Conservation (phyloP, 2,329 filamentous ascomycete genomes). For the Coniella vitis region DNA sequence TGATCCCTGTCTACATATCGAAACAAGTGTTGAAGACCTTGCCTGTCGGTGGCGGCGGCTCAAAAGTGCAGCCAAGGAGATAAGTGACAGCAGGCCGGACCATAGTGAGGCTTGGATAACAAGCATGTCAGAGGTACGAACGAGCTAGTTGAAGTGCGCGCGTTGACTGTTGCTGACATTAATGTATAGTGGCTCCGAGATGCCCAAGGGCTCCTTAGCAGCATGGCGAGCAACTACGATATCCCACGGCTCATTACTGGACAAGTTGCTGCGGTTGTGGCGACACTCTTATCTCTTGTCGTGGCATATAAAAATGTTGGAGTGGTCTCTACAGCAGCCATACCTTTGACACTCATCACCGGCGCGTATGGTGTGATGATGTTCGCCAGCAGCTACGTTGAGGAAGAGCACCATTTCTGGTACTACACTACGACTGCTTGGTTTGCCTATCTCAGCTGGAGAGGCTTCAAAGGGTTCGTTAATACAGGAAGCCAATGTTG, state of each 20-base stretch:
- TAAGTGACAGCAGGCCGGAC: constrained; percentile 16
- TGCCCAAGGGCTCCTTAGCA: constrained; percentile 76
- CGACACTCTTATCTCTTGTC: constrained; percentile 35
- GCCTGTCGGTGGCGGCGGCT: constrained; percentile 61
- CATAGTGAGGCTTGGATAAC: constrained; percentile 35
- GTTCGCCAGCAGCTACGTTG: constrained; percentile 96
- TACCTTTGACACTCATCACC: constrained; percentile 44
- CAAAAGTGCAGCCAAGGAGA: constrained; percentile 15
- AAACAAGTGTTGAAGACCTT: constrained; percentile 47
- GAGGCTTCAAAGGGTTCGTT: constrained; percentile 35
- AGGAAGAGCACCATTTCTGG: constrained; percentile 99
- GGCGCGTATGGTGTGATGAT: constrained; percentile 76
- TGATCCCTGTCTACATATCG: constrained; percentile 28
- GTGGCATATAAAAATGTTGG: constrained; percentile 24
- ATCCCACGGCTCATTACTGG: constrained; percentile 53
- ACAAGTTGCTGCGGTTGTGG: constrained; percentile 28
- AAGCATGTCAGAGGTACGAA: constrained; percentile 35
- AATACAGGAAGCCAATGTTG: background rate
- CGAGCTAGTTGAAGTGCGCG: background rate
- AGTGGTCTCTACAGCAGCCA: constrained; percentile 24
- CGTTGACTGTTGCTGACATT: background rate
- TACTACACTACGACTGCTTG: constrained; percentile 80
- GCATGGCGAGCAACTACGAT: constrained; percentile 89
- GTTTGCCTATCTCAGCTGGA: constrained; percentile 49
- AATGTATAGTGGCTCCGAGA: constrained; percentile 53